Evolutionary conservation across 371 early-diverging fungal species (phyloP), one percentile per base, ranked within the genome.

Genomic region (Rhizopus microsporus): DNA sequence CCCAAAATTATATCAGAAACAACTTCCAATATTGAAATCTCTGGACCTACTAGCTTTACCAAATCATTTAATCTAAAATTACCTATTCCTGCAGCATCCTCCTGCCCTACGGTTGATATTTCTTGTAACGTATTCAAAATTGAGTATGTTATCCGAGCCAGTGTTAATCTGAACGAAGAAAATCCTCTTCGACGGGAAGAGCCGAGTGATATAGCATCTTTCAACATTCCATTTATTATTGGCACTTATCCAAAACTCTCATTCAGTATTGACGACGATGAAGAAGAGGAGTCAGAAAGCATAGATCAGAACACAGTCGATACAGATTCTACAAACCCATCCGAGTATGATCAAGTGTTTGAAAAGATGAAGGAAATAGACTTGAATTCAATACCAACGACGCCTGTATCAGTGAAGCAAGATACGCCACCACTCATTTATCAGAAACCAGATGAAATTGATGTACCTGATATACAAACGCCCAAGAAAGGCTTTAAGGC

Each of bases 231-330:
- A 5, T 64, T 77, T 44, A 62, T 60, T n/a, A 59, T 77, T 23
- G 77, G 77, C n/a, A 77, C 77, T 3, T 68, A 56, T 29, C 74
- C 77, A 3, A 71, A 60, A 38, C 64, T 68, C 31, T 54, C 62
- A 1, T 59, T 69, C 17, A 59, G 61, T 12, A 77, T 77, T 30
- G 77, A 77, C 29, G 68, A 66, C 44, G 76, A 75, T 40, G 72
- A 72, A 15, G 15, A 30, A 10, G 40, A 15, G 9, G 33, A 9
- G 1, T 44, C 13, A 8, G 38, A 37, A 13, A 13, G 13, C 7
- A 37, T 13, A 37, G 38, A 10, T 37, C 9, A 7, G 16, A 15
- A 15, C 0, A 0, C 8, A 12, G 17, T 30, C 13, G 59, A 59
- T 29, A 7, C 16, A 10, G 13, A 37, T 37, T 10, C 42, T n/a